Percentiles rank a stretch among this genome's conserved stretches.
Conservation (phyloP, 495 filamentous ascomycete species). For the Astrocystis sublimbata region DNA sequence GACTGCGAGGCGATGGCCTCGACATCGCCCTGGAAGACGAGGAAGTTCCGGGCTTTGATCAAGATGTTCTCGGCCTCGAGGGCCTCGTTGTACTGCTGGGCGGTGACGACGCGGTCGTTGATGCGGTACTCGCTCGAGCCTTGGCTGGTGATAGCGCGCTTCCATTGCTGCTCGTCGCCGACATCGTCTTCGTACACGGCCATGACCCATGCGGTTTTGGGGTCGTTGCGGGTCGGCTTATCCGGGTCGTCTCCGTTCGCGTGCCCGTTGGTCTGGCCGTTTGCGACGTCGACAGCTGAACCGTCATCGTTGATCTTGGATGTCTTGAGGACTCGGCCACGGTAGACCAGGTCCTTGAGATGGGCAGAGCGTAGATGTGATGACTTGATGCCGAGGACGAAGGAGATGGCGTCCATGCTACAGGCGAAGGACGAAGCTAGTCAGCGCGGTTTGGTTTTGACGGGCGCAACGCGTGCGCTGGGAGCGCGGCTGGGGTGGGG, state of each 20-base stretch:
- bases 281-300: constrained; percentile 60
- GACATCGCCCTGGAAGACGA: constrained; percentile 98
- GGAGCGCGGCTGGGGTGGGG: neutral
- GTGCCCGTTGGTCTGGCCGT: constrained; percentile 57
- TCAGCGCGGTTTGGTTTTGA: constrained; percentile 10
- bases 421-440: constrained; percentile 2
- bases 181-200: constrained; percentile 98
- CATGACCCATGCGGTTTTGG: constrained; percentile 96
- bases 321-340: constrained; percentile 87
- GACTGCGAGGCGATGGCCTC: constrained; percentile 96
- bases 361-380: constrained; percentile 95
- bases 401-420: constrained; percentile 99
- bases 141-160: constrained; percentile 83
- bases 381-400: constrained; percentile 97
- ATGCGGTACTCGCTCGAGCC: constrained; percentile 96
- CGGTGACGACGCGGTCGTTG: constrained; percentile 85
- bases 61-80: constrained; percentile 94
- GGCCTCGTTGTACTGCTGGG: constrained; percentile 89
- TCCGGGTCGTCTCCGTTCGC: constrained; percentile 58
- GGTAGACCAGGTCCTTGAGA: constrained; percentile 92
- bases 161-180: constrained; percentile 94
- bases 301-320: constrained; percentile 89
- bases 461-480: neutral
- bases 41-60: constrained; percentile 96
- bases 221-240: constrained; percentile 64